Percentiles rank a stretch among this genome's conserved stretches.
Evolutionary conservation across 2,329 filamentous ascomycete species (phyloP).

Genomic region (Talaromyces sp.): DNA sequence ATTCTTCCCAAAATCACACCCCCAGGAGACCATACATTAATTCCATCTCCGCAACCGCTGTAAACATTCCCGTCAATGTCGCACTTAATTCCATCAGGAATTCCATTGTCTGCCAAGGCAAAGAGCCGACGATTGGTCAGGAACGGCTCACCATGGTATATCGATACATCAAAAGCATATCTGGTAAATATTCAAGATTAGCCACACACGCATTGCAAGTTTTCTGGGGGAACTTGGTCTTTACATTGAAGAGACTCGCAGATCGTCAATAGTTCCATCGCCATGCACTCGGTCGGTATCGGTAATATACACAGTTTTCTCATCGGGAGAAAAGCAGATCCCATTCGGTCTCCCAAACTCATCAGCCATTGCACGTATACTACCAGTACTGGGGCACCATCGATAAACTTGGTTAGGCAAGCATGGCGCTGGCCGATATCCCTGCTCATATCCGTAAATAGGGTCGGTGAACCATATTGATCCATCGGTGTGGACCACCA

Average conservation of each 20-base stretch:
- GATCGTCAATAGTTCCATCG: not conserved
- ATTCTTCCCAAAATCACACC: slow-evolving; percentile 60
- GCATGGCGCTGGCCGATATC: slow-evolving; percentile 34
- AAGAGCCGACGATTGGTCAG: slow-evolving; percentile 56
- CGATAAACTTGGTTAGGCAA: slow-evolving; percentile 45
- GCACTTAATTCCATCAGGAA: slow-evolving; percentile 53
- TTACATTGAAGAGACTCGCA: not conserved
- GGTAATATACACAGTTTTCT: slow-evolving; percentile 32
- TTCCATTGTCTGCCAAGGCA: slow-evolving; percentile 50
- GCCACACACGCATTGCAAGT: too few species aligned
- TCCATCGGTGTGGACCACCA: slow-evolving; percentile 37
- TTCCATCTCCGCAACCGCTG: slow-evolving; percentile 56
- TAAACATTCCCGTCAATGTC: slow-evolving; percentile 60
- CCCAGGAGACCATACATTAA: slow-evolving; percentile 55
- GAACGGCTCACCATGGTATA: slow-evolving; percentile 40
- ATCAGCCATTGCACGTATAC: slow-evolving; percentile 42
- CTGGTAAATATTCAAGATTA: slow-evolving; percentile 33
- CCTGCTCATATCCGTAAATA: slow-evolving; percentile 40
- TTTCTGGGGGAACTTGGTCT: not conserved
- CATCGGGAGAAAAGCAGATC: slow-evolving; percentile 46
- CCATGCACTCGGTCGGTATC: not conserved
- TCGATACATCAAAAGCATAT: slow-evolving; percentile 54
- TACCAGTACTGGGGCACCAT: slow-evolving; percentile 30
- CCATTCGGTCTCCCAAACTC: slow-evolving; percentile 47
- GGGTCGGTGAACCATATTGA: slow-evolving; percentile 46